These are phyloP conservation scores for Apiotrichum brassicae DNA, from an alignment of 1,284 basidiomycete genomes.

Conservation along the genomic window DNA sequence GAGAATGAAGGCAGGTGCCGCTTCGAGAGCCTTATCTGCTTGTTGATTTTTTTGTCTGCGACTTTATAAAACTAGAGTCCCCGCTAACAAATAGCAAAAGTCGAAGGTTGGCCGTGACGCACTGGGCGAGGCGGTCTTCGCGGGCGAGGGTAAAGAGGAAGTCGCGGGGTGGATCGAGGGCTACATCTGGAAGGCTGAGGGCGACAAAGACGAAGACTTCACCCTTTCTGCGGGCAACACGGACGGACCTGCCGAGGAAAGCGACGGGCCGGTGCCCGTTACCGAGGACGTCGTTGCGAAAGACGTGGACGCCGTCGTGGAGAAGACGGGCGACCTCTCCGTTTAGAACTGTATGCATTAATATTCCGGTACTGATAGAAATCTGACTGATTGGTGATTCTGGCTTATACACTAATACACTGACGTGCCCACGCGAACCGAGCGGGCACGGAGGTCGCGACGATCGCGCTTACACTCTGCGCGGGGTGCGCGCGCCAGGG, in stretches of 20 bases:
- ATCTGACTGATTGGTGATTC: background rate
- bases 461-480: too few species aligned
- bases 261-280: conserved; percentile 5
- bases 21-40: background rate
- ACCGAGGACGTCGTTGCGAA: conserved; percentile 7
- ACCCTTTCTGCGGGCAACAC: background rate
- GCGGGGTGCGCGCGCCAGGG: too few species aligned
- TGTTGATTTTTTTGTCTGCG: too few species aligned
- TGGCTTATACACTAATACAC: too few species aligned
- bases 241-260: conserved; percentile 9
- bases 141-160: conserved; percentile 47
- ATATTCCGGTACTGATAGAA: background rate
- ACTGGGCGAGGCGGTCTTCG: conserved; percentile 42
- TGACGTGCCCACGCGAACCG: too few species aligned
- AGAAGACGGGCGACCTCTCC: background rate
- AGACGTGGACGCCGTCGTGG: conserved; percentile 12
- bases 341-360: background rate
- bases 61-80: too few species aligned
- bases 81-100: conserved; percentile 31
- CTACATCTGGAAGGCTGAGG: conserved; percentile 38
- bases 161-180: conserved; percentile 48
- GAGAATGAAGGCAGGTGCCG: too few species aligned
- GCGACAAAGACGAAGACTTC: conserved; percentile 27
- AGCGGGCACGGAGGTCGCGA: too few species aligned
- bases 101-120: conserved; percentile 41